These are phyloP conservation scores for Microbotryomycetes sp. DNA, from an alignment of 1,284 basidiomycete species.

Conservation along the genomic window DNA sequence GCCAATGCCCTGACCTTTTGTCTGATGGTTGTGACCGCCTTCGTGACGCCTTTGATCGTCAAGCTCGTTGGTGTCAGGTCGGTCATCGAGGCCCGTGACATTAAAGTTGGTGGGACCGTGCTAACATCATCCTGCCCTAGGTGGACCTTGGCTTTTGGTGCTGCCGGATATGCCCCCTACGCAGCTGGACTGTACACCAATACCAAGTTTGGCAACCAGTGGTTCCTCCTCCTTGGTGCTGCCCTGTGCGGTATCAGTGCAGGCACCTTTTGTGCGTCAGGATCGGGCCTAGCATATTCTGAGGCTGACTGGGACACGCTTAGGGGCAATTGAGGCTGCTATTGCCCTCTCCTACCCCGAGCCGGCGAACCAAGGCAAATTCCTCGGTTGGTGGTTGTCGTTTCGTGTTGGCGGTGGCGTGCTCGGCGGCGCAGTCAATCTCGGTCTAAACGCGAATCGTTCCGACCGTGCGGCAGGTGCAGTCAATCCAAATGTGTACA, in stretches of 20 bases:
- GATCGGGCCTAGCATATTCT: neutral
- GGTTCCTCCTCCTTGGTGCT: constrained; percentile 42
- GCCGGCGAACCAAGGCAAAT: constrained; percentile 37
- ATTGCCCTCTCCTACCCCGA: constrained; percentile 38
- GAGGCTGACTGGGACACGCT: constrained; percentile 35
- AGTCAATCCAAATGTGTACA: constrained; percentile 39
- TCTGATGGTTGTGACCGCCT: constrained; percentile 31
- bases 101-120: no score
- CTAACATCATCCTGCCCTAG: no score
- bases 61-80: constrained; percentile 11
- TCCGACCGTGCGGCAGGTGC: constrained; percentile 32
- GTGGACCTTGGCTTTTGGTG: constrained; percentile 18
- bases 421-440: constrained; percentile 40
- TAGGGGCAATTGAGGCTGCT: constrained; percentile 39
- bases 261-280: constrained; percentile 13
- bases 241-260: constrained; percentile 39
- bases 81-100: no score
- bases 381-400: constrained; percentile 39
- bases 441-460: constrained; percentile 40
- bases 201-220: constrained; percentile 34
- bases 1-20: constrained; percentile 39
- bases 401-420: constrained; percentile 33
- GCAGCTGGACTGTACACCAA: constrained; percentile 34
- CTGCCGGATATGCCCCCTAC: constrained; percentile 36
- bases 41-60: constrained; percentile 9